These are phyloP conservation scores for Wickerhamiella azyma DNA, from an alignment of 805 yeast genomes.

Conservation along the genomic window DNA sequence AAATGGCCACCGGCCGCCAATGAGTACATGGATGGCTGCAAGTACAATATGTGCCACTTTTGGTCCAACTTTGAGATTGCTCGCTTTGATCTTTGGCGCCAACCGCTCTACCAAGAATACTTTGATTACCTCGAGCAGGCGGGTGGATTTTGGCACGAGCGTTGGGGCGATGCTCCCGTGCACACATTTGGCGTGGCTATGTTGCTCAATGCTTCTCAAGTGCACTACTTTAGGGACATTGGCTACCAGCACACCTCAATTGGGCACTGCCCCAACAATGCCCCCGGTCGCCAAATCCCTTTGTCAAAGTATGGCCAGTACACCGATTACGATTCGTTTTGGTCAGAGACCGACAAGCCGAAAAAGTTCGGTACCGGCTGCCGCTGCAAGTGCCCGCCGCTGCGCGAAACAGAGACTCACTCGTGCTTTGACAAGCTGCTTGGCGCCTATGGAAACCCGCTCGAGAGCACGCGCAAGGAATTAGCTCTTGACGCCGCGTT, in stretches of 20 bases:
- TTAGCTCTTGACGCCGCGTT: not conserved
- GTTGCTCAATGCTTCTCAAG: constrained; percentile 49
- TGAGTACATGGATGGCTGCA: constrained; percentile 42
- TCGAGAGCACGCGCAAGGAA: not conserved
- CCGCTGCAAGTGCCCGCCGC: constrained; percentile 50
- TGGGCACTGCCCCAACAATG: constrained; percentile 70
- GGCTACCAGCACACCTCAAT: constrained; percentile 62
- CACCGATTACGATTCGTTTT: constrained; percentile 27
- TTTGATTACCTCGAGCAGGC: constrained; percentile 53
- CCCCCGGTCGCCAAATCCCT: constrained; percentile 35
- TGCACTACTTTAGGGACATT: constrained; percentile 86
- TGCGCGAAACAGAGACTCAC: constrained; percentile 4
- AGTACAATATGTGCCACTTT: constrained; percentile 71
- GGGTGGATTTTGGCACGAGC: constrained; percentile 77
- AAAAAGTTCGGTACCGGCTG: constrained; percentile 57
- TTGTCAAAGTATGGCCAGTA: constrained; percentile 26
- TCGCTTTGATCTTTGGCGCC: constrained; percentile 56
- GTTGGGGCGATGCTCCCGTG: constrained; percentile 98
- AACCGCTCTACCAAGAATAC: constrained; percentile 49
- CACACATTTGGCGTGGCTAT: constrained; percentile 79
- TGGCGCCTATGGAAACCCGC: not conserved
- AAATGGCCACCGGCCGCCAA: constrained; percentile 2
- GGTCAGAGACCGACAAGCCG: constrained; percentile 29
- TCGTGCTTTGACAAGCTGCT: constrained; percentile 4
- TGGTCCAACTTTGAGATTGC: constrained; percentile 95